Base-by-base conservation (phyloP, 306 rosid genomes). In the Comarum palustre region DNA sequence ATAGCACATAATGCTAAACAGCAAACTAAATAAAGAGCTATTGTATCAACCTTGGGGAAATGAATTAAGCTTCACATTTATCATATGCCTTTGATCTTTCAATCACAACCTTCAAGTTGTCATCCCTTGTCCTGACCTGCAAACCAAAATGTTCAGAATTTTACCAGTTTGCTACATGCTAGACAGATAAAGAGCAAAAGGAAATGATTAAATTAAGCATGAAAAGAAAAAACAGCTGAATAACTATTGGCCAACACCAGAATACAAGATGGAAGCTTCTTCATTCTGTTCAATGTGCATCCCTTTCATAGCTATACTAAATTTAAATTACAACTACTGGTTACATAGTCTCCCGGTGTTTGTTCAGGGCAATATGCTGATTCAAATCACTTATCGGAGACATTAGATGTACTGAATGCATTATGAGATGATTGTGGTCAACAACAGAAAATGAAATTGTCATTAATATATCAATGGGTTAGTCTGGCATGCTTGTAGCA, bases 51-150 rank as follows among this genome's bases (percentile, higher is more conserved):
- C 73, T 68, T 24, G 3, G 25, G 48, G 69, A 67, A 68, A 58
- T 76, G 74, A 57, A 68, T 80, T 77, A 88, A 64, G 62, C n/a
- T 43, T 59, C 78, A 78, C 85, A 83, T 62, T 64, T 66, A 69
- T 86, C 88, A 60, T 89, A 89, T 47, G 89, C 73, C 80, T 81
- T 86, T 51, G 91, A 89, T 73, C 86, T 89, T 83, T 86, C 89
- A 69, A 84, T 79, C 47, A 82, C 89, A 74, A 81, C 86, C 82
- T 86, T 79, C 73, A 75, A 77, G 3, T 68, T 83, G 42, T 55
- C 78, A 74, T 86, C 86, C 81, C 90, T 86, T 83, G 25, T 84
- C 83, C 91, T 79, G 60, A 89, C 89, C 94, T 86, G 84, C 84
- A 77, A 83, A 62, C 68, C 41, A 57, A 72, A 39, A 39, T 73